Evolutionary conservation across 768 basidiomycete species (phyloP).

Genomic region (Rhodotorula sphaerocarpa): DNA sequence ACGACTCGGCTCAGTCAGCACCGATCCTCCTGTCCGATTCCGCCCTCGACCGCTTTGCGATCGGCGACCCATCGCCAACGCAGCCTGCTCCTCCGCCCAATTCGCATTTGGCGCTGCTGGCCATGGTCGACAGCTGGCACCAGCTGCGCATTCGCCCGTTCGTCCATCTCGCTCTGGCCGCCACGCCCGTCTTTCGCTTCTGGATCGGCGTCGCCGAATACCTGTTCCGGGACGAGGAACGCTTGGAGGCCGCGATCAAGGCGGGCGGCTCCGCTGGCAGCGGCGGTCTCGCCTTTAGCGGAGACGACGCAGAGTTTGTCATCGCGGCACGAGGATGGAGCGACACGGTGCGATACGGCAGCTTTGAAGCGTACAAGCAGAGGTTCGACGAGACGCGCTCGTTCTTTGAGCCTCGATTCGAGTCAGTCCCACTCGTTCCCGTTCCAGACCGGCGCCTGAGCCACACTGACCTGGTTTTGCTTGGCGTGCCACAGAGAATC

Average conservation of each 20-base stretch:
- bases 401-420: conserved; percentile 82
- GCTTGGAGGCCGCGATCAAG: conserved; percentile 62
- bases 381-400: conserved; percentile 68
- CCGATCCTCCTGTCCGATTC: conserved; percentile 78
- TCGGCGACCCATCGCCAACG: conserved; percentile 50
- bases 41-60: conserved; percentile 78
- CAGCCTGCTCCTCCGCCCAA: conserved; percentile 52
- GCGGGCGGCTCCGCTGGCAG: conserved; percentile 72
- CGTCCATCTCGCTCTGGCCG: conserved; percentile 81
- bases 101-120: conserved; percentile 84
- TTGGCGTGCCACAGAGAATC: conserved; percentile 15
- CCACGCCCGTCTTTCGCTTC: conserved; percentile 89
- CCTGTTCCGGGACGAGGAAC: conserved; percentile 62
- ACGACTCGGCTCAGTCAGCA: conserved; percentile 36
- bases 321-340: conserved; percentile 92
- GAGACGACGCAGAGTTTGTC: conserved; percentile 89
- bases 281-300: conserved; percentile 42
- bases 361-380: conserved; percentile 74
- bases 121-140: conserved; percentile 99
- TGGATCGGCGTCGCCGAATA: conserved; percentile 97
- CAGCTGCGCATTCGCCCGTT: conserved; percentile 77
- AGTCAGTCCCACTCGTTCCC: conserved; percentile 36
- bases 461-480: background rate
- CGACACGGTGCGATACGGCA: conserved; percentile 85
- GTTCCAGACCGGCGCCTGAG: background rate